phyloP scores from a whole-genome alignment of 768 basidiomycete genomes.

The Boletus rubropictus region DNA sequence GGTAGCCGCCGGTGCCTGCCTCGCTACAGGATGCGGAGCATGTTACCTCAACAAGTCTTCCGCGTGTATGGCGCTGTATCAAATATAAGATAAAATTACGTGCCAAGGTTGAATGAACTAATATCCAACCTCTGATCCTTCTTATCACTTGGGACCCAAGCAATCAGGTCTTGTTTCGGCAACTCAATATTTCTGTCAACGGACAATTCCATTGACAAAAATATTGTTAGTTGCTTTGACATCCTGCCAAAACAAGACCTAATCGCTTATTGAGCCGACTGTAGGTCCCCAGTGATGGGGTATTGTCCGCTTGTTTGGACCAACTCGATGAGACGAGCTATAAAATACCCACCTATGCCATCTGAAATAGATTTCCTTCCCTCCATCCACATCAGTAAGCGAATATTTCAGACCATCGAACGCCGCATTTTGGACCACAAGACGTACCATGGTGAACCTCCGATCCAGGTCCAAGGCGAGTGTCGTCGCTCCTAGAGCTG shows the following conservation, averaged over 20 bases:
- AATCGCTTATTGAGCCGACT: conserved; percentile 9
- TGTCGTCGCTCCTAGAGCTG: not conserved
- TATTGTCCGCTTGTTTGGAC: conserved; percentile 11
- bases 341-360: conserved; percentile 4
- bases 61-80: not conserved
- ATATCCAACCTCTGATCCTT: too few species aligned
- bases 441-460: conserved; percentile 8
- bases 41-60: not conserved
- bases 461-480: conserved; percentile 9
- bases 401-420: not conserved
- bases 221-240: conserved; percentile 12
- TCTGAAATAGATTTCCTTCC: not conserved
- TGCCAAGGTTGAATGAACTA: too few species aligned
- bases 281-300: conserved; percentile 12
- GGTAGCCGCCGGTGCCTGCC: not conserved
- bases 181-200: too few species aligned
- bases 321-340: conserved; percentile 1
- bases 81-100: not conserved
- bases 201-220: not conserved
- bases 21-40: not conserved
- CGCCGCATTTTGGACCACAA: not conserved
- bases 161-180: too few species aligned
- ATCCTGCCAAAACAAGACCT: conserved; percentile 1
- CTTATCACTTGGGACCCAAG: too few species aligned
- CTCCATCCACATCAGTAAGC: not conserved